Percentiles rank a stretch among this genome's conserved stretches.
Conservation (phyloP, 2,329 filamentous ascomycete genomes). For the Diaporthe vaccinii region DNA sequence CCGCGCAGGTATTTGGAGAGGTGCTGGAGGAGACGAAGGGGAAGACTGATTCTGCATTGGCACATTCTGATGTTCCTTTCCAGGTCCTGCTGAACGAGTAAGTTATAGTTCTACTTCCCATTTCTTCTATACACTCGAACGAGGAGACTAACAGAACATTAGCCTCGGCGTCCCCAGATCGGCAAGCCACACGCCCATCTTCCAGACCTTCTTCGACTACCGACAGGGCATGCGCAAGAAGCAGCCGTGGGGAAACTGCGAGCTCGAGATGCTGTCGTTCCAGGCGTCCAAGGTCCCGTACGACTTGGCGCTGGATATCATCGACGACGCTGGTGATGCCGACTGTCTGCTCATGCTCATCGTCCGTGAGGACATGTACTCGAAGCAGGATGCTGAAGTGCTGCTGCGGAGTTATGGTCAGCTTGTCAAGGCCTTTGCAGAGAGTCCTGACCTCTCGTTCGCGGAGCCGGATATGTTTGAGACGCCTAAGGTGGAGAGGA, state of each 20-base stretch:
- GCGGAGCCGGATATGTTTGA: neutral
- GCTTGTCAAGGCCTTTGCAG: neutral
- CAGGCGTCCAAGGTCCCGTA: neutral
- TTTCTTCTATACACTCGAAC: neutral
- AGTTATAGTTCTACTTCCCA: neutral
- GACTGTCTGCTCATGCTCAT: conserved; percentile 14
- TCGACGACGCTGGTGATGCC: conserved; percentile 11
- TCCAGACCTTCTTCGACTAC: conserved; percentile 59
- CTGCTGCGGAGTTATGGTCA: neutral
- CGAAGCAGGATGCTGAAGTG: neutral
- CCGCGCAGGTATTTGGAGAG: conserved; percentile 46
- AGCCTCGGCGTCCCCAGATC: conserved; percentile 55
- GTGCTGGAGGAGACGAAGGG: conserved; percentile 44
- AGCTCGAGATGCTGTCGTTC: neutral
- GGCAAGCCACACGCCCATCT: conserved; percentile 57
- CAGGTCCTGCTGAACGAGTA: conserved; percentile 57
- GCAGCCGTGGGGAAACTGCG: neutral
- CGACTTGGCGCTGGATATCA: conserved; percentile 6
- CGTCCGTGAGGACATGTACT: neutral
- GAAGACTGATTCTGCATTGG: conserved; percentile 53
- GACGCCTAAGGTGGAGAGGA: neutral
- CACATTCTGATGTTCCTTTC: conserved; percentile 61
- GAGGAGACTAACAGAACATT: neutral
- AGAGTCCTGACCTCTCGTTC: conserved; percentile 40
- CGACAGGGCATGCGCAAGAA: conserved; percentile 28